These are phyloP conservation scores for Erysiphe pulchra DNA, from an alignment of 2,329 filamentous ascomycete species.

Conservation along the genomic window DNA sequence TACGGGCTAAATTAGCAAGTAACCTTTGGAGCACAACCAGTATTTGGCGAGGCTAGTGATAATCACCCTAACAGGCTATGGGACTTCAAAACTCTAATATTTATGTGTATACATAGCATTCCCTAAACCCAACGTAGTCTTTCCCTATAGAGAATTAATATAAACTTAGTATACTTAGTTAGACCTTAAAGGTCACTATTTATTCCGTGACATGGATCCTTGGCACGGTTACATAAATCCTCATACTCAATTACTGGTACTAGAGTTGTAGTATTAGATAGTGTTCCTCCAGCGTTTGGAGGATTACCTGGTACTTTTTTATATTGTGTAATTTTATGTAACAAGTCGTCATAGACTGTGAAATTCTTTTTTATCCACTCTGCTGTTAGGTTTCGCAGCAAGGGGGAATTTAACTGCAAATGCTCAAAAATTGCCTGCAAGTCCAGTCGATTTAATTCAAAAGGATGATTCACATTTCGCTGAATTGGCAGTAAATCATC, in stretches of 20 bases:
- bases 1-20: too few species aligned
- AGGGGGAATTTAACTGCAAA: background rate
- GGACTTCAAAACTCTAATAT: too few species aligned
- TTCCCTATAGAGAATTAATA: too few species aligned
- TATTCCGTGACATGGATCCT: too few species aligned
- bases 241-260: background rate
- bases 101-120: too few species aligned
- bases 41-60: too few species aligned
- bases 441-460: background rate
- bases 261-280: background rate
- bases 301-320: background rate
- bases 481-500: background rate
- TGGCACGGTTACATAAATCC: background rate
- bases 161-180: too few species aligned
- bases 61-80: too few species aligned
- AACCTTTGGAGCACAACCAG: too few species aligned
- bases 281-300: background rate
- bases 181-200: too few species aligned
- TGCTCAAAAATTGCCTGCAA: background rate
- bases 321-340: background rate
- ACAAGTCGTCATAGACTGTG: background rate
- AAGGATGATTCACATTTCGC: background rate
- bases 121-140: too few species aligned
- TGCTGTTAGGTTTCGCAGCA: background rate
- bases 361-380: background rate